Percentiles rank a stretch among this genome's conserved stretches.
Conservation (phyloP, 805 yeast genomes). For the Teunomyces lycoperdinae region DNA sequence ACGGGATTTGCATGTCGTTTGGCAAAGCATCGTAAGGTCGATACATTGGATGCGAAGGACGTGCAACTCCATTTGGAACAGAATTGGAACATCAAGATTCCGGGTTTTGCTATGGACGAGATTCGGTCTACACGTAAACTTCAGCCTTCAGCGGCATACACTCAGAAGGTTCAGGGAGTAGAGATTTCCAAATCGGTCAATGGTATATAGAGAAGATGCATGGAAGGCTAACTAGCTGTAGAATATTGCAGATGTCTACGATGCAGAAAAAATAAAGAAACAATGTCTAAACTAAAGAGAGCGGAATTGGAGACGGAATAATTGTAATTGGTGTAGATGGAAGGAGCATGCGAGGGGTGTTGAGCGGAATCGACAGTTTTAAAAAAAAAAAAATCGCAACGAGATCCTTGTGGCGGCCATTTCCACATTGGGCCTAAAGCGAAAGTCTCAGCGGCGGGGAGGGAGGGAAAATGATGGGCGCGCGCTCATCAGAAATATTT, state of each 20-base stretch:
- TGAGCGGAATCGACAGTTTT: too few relatives aligned
- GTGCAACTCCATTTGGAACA: constrained; percentile 87
- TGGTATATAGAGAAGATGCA: constrained; percentile 23
- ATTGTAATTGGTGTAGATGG: neutral
- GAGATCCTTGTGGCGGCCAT: too few relatives aligned
- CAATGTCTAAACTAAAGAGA: too few relatives aligned
- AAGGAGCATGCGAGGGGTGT: constrained; percentile 8
- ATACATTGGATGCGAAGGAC: constrained; percentile 82
- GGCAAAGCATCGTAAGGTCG: constrained; percentile 92
- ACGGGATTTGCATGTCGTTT: constrained; percentile 91
- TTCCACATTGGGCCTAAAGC: too few relatives aligned
- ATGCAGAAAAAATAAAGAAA: too few relatives aligned
- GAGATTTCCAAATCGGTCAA: constrained; percentile 62
- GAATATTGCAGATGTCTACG: too few relatives aligned
- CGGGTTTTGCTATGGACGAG: constrained; percentile 92
- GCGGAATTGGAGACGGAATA: neutral
- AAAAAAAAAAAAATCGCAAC: too few relatives aligned
- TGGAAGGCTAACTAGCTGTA: neutral
- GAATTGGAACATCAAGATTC: constrained; percentile 92
- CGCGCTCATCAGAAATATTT: too few relatives aligned
- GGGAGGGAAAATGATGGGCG: too few relatives aligned
- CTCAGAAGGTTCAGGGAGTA: constrained; percentile 67
- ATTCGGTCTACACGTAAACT: constrained; percentile 74
- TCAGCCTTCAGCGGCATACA: constrained; percentile 61
- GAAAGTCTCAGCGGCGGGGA: too few relatives aligned